Conservation (phyloP, 208 protist genomes). For the Vickermania spadyakhi region DNA sequence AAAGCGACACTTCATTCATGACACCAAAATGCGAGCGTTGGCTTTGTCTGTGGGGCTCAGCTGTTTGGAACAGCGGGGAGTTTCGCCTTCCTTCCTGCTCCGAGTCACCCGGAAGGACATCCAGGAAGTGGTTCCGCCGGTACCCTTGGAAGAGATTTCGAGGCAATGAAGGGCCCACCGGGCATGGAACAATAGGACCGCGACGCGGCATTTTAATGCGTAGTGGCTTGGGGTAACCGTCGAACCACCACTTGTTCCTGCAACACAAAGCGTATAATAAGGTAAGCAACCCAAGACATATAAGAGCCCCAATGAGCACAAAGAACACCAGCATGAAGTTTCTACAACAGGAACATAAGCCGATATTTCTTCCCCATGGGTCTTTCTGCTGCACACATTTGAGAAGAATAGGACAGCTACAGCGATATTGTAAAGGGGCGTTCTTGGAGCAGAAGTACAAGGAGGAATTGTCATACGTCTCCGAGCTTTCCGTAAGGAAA, state of each 20-base stretch:
- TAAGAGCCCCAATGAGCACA: constrained; percentile 12
- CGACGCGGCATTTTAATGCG: constrained; percentile 25
- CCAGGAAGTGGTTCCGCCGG: constrained; percentile 29
- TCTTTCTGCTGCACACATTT: constrained; percentile 12
- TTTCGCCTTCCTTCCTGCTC: too few relatives aligned
- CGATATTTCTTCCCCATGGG: constrained; percentile 40
- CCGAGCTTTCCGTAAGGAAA: neutral
- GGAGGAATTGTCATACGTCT: neutral
- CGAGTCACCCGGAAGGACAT: constrained; percentile 6
- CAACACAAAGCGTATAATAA: constrained; percentile 23
- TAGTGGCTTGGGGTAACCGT: constrained; percentile 34
- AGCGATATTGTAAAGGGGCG: constrained; percentile 19
- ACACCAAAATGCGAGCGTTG: neutral
- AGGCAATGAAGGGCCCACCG: constrained; percentile 26
- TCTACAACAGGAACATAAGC: constrained; percentile 47
- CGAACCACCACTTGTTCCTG: constrained; percentile 45
- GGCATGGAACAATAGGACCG: constrained; percentile 21
- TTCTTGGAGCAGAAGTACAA: constrained; percentile 20
- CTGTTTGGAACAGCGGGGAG: neutral
- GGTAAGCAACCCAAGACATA: constrained; percentile 8
- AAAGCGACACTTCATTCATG: neutral
- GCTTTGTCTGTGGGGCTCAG: neutral
- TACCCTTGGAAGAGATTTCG: constrained; percentile 53
- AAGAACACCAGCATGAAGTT: constrained; percentile 45
- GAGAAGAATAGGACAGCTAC: constrained; percentile 12